Evolutionary conservation across 75 land plant species (phyloP).

Genomic region (Sequoia sempervirens): DNA sequence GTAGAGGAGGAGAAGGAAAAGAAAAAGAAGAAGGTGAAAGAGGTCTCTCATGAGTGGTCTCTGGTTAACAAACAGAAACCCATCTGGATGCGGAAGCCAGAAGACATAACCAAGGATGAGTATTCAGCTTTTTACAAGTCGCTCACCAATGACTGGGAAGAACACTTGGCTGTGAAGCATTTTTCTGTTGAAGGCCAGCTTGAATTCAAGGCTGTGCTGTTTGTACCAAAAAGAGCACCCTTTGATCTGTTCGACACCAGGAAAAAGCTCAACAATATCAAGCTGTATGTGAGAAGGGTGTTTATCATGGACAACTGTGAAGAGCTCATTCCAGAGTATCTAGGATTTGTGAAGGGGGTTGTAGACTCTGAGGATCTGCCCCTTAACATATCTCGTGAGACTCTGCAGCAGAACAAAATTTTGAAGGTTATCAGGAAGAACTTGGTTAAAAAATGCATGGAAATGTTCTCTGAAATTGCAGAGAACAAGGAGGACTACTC

Average conservation of each 20-base stretch:
- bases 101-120: conserved; percentile 74
- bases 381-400: conserved; percentile 15
- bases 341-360: conserved; percentile 22
- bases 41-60: conserved; percentile 40
- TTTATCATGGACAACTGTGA: conserved; percentile 37
- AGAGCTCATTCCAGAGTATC: conserved; percentile 27
- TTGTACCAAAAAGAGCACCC: conserved; percentile 62
- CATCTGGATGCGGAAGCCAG: conserved; percentile 75
- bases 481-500: conserved; percentile 34
- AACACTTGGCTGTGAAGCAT: conserved; percentile 69
- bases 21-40: conserved; percentile 34
- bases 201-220: conserved; percentile 59
- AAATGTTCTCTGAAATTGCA: conserved; percentile 24
- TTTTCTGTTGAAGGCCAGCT: conserved; percentile 74
- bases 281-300: conserved; percentile 28
- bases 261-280: conserved; percentile 47
- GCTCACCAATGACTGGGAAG: conserved; percentile 76
- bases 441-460: conserved; percentile 28
- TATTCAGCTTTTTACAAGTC: conserved; percentile 71
- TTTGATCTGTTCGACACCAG: conserved; percentile 68
- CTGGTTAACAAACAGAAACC: conserved; percentile 77
- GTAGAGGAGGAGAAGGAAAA: conserved; percentile 27
- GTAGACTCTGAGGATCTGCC: conserved; percentile 27
- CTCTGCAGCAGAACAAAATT: conserved; percentile 15
- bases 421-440: conserved; percentile 35